Evolutionary conservation across 73 alveolate genomes (phyloP).

Genomic region (Paramecium bursaria): DNA sequence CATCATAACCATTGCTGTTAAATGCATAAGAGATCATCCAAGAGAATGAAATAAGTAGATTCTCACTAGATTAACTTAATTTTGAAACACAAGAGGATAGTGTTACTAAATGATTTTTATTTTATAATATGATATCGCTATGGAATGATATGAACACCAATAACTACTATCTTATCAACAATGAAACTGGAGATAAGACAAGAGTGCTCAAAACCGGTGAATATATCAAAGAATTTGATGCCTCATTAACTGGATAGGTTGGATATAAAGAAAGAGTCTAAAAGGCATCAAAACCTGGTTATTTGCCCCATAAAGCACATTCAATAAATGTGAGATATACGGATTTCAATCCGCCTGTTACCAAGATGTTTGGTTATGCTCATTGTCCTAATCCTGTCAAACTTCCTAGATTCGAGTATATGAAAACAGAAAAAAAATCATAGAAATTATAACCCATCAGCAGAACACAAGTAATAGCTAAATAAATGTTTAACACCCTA

Average conservation of each 20-base stretch:
- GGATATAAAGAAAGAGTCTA: constrained; percentile 47
- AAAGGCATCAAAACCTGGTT: constrained; percentile 41
- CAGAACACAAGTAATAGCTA: too few relatives aligned
- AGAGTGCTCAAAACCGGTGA: constrained; percentile 47
- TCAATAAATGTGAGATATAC: constrained; percentile 1
- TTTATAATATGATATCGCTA: constrained; percentile 49
- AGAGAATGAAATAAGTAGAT: constrained; percentile 21
- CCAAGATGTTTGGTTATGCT: constrained; percentile 24
- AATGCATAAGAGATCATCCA: not conserved
- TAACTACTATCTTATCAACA: constrained; percentile 36
- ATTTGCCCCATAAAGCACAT: constrained; percentile 28
- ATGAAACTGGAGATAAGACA: constrained; percentile 47
- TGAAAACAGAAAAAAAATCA: constrained; percentile 47
- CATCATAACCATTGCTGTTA: not conserved
- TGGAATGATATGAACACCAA: constrained; percentile 56
- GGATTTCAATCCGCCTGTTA: constrained; percentile 14
- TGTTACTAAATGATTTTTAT: too few relatives aligned
- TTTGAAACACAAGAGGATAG: constrained; percentile 10
- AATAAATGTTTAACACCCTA: too few relatives aligned
- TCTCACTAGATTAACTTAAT: constrained; percentile 21
- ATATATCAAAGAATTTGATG: constrained; percentile 53
- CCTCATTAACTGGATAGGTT: constrained; percentile 54
- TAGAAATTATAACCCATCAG: too few relatives aligned
- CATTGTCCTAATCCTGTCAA: constrained; percentile 10
- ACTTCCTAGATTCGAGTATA: constrained; percentile 33